phyloP scores from a whole-genome alignment of 1,284 basidiomycete species.

The Ceratobasidium sp. region DNA sequence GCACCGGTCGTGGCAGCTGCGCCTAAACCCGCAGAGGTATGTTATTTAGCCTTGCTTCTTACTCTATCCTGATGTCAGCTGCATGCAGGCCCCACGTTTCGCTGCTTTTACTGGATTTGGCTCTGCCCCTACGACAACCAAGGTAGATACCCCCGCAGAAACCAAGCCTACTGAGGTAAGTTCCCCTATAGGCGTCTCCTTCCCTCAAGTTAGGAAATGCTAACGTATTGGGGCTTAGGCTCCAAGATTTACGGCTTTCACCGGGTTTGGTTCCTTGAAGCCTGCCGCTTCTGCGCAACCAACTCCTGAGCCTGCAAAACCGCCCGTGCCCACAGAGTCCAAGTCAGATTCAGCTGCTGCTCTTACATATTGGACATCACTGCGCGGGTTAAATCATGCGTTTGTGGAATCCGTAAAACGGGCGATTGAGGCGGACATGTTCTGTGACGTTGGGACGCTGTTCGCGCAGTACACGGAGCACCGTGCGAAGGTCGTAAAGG shows the following conservation, averaged over 20 bases:
- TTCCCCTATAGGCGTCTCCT: background rate
- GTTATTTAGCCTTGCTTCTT: background rate
- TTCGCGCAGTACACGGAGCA: constrained; percentile 46
- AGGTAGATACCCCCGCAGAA: constrained; percentile 40
- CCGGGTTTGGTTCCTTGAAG: constrained; percentile 23
- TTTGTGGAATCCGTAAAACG: constrained; percentile 45
- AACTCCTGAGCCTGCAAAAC: constrained; percentile 15
- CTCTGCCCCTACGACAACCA: constrained; percentile 26
- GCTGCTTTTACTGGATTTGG: constrained; percentile 40
- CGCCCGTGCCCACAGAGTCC: background rate
- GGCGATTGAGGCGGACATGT: constrained; percentile 46
- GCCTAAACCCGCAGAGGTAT: constrained; percentile 39
- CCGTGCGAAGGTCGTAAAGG: constrained; percentile 45
- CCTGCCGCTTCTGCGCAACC: constrained; percentile 5
- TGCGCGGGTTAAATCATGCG: constrained; percentile 49
- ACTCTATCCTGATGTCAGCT: background rate
- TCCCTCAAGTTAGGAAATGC: background rate
- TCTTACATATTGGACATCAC: constrained; percentile 47
- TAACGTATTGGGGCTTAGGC: constrained; percentile 14
- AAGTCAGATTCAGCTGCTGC: constrained; percentile 27
- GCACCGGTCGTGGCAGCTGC: background rate
- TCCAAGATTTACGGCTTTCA: constrained; percentile 16
- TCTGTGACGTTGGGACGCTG: constrained; percentile 42
- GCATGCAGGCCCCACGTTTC: constrained; percentile 35
- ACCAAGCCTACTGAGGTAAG: constrained; percentile 43